phyloP scores from a whole-genome alignment of 2,329 filamentous ascomycete genomes.

The Botrytis deweyae region DNA sequence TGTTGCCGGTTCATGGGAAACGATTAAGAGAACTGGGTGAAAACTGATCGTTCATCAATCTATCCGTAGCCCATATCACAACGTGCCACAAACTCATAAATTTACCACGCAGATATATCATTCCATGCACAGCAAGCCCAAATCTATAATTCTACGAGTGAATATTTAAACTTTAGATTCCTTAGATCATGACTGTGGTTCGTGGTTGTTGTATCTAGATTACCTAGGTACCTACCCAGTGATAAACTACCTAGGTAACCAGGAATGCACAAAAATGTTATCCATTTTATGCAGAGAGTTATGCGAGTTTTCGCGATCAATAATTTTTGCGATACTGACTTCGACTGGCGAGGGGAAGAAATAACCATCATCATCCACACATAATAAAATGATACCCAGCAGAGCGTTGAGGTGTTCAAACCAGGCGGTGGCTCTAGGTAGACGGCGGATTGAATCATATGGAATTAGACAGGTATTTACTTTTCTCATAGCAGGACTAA shows the following conservation, averaged over 20 bases:
- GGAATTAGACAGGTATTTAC: slow-evolving; percentile 38
- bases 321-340: slow-evolving; percentile 31
- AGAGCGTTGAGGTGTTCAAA: slow-evolving; percentile 51
- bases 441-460: slow-evolving; percentile 41
- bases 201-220: background rate
- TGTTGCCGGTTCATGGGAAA: background rate
- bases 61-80: background rate
- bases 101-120: background rate
- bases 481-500: slow-evolving; percentile 3
- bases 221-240: too few relatives aligned
- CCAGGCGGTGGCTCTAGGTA: slow-evolving; percentile 43
- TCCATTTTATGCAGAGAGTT: background rate
- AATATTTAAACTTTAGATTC: background rate
- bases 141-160: background rate
- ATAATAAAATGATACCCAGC: slow-evolving; percentile 52
- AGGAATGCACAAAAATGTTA: background rate
- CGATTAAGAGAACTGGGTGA: too few relatives aligned
- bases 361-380: slow-evolving; percentile 19
- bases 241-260: too few relatives aligned
- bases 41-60: background rate
- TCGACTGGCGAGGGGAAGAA: slow-evolving; percentile 11
- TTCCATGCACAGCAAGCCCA: background rate
- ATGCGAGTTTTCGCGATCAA: background rate
- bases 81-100: background rate
- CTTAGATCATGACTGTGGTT: background rate